Evolutionary conservation across 352 stramenopile species (phyloP).

Genomic region (Plasmopara viticola): DNA sequence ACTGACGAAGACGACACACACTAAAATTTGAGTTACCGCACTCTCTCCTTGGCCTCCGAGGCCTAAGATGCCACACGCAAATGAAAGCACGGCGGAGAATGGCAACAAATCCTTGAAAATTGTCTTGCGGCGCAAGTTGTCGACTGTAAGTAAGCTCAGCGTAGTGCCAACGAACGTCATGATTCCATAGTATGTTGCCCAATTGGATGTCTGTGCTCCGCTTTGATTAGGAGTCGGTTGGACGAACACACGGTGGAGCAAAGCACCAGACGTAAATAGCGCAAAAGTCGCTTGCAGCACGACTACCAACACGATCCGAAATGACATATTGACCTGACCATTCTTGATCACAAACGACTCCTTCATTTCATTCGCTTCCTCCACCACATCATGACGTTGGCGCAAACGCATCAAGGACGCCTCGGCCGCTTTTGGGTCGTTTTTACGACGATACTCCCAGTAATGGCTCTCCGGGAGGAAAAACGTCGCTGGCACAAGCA

Average conservation of each 20-base stretch:
- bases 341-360: constrained; percentile 63
- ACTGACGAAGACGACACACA: constrained; percentile 70
- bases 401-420: constrained; percentile 55
- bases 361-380: constrained; percentile 67
- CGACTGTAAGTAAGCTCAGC: constrained; percentile 69
- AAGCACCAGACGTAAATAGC: constrained; percentile 58
- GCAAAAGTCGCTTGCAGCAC: constrained; percentile 60
- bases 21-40: constrained; percentile 51
- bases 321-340: constrained; percentile 54
- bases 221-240: constrained; percentile 32
- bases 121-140: constrained; percentile 83
- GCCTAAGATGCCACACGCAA: constrained; percentile 52
- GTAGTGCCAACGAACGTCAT: constrained; percentile 67
- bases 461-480: constrained; percentile 73
- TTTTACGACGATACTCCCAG: constrained; percentile 65
- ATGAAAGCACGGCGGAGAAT: constrained; percentile 49
- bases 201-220: constrained; percentile 62
- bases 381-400: constrained; percentile 77
- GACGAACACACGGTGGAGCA: constrained; percentile 62
- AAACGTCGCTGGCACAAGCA: constrained; percentile 50
- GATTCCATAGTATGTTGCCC: constrained; percentile 72
- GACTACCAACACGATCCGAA: constrained; percentile 61
- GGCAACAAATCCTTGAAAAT: constrained; percentile 85
- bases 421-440: constrained; percentile 61
- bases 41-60: constrained; percentile 38